Conservation (phyloP, 805 yeast species). For the Candida andamanensis region DNA sequence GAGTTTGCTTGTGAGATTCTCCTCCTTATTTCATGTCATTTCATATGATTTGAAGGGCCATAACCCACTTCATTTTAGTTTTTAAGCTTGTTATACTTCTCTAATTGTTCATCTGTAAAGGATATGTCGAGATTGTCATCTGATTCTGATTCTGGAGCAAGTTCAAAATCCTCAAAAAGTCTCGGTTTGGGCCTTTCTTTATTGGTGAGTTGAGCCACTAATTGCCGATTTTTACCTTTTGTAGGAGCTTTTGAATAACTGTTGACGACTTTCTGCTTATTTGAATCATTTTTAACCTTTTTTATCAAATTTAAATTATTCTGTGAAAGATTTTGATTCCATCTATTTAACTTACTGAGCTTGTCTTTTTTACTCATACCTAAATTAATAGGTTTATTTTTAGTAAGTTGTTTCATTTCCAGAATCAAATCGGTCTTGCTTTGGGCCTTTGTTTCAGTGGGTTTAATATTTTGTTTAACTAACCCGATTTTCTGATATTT, state of each 20-base stretch:
- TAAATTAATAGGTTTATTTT: conserved; percentile 8
- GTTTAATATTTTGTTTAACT: conserved; percentile 8
- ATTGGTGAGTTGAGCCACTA: background rate
- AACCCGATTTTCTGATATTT: conserved; percentile 18
- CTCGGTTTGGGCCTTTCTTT: background rate
- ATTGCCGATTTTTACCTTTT: too few species aligned
- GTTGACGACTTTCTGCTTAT: too few species aligned
- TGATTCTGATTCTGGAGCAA: background rate
- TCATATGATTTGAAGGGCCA: conserved; percentile 1
- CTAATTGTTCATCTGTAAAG: conserved; percentile 4
- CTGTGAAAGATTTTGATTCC: conserved; percentile 7
- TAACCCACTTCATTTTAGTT: background rate
- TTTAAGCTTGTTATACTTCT: conserved; percentile 4
- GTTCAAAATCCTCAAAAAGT: background rate
- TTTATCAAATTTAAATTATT: too few species aligned
- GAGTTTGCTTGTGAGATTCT: too few species aligned
- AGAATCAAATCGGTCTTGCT: conserved; percentile 1
- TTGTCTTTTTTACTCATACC: conserved; percentile 10
- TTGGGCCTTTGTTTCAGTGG: background rate
- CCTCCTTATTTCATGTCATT: too few species aligned
- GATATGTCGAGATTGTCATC: conserved; percentile 10
- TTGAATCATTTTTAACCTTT: too few species aligned
- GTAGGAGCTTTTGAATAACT: too few species aligned
- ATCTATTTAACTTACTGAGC: conserved; percentile 5
- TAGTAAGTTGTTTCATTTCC: conserved; percentile 7